Evolutionary conservation across 495 filamentous ascomycete genomes (phyloP).

Genomic region (Tetracladium marchalianum): DNA sequence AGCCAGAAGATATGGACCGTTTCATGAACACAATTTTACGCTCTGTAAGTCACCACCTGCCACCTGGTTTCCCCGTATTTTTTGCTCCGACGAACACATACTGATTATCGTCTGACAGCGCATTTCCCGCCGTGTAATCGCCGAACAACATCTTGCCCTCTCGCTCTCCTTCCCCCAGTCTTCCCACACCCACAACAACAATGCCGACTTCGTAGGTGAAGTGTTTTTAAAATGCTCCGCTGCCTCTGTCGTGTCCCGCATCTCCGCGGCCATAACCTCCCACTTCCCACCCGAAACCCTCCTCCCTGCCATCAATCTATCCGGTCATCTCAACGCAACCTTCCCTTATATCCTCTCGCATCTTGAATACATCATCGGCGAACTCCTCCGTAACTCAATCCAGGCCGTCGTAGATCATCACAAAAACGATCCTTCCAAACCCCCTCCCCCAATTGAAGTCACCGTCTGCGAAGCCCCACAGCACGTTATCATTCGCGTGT

Average conservation of each 20-base stretch:
- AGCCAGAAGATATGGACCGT: conserved; percentile 67
- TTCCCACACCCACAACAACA: conserved; percentile 81
- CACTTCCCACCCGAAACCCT: conserved; percentile 57
- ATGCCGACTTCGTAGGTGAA: conserved; percentile 84
- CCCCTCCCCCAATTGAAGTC: conserved; percentile 78
- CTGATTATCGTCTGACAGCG: conserved; percentile 38
- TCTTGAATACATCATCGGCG: conserved; percentile 93
- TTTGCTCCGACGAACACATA: conserved; percentile 4
- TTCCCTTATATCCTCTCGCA: conserved; percentile 97
- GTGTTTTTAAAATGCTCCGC: conserved; percentile 93
- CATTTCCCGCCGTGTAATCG: conserved; percentile 92
- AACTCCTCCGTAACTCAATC: conserved; percentile 89
- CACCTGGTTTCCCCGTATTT: too few species aligned
- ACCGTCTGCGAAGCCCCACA: conserved; percentile 89
- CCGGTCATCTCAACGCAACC: conserved; percentile 77
- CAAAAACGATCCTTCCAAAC: conserved; percentile 18
- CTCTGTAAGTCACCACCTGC: conserved; percentile 49
- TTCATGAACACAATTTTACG: conserved; percentile 93
- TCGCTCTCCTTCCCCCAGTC: conserved; percentile 91
- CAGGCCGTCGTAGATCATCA: conserved; percentile 79
- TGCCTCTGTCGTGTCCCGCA: conserved; percentile 72
- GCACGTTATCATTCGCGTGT: conserved; percentile 93
- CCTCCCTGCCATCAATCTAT: conserved; percentile 74
- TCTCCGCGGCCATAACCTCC: conserved; percentile 56
- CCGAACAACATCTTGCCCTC: conserved; percentile 93